Evolutionary conservation across 202 grass and related monocot genomes (phyloP).

Genomic region (Schoenoplectus tabernaemontani): DNA sequence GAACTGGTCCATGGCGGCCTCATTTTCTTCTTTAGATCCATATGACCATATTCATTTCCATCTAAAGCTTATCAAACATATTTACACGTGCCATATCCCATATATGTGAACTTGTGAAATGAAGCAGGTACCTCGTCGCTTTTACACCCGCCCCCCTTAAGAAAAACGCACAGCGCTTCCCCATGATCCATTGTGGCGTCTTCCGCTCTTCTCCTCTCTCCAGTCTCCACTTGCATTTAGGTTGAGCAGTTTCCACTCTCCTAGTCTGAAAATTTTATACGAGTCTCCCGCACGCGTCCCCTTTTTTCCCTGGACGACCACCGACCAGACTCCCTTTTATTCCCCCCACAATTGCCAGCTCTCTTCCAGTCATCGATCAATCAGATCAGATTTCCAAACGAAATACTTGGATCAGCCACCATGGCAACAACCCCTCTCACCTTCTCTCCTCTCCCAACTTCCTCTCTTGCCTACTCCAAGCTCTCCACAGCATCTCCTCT

Average conservation of each 20-base stretch:
- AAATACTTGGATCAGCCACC: not conserved
- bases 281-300: not conserved
- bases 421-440: conserved; percentile 26
- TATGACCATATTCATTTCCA: not conserved
- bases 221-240: too few species aligned
- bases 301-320: not conserved
- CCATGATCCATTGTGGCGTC: too few species aligned
- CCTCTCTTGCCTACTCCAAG: not conserved
- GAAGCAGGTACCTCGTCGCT: too few species aligned
- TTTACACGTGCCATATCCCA: not conserved
- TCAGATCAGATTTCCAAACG: not conserved
- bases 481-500: not conserved
- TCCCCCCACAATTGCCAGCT: not conserved
- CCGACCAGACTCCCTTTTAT: not conserved
- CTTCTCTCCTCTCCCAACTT: not conserved
- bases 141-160: too few species aligned
- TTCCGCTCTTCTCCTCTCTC: too few species aligned
- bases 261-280: not conserved
- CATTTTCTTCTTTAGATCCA: not conserved
- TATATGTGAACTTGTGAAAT: too few species aligned
- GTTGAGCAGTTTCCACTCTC: not conserved
- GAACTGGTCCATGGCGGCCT: too few species aligned
- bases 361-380: not conserved
- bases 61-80: not conserved
- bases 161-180: too few species aligned